Conservation (phyloP, 331 rosid genomes). For the Malus hybrid region DNA sequence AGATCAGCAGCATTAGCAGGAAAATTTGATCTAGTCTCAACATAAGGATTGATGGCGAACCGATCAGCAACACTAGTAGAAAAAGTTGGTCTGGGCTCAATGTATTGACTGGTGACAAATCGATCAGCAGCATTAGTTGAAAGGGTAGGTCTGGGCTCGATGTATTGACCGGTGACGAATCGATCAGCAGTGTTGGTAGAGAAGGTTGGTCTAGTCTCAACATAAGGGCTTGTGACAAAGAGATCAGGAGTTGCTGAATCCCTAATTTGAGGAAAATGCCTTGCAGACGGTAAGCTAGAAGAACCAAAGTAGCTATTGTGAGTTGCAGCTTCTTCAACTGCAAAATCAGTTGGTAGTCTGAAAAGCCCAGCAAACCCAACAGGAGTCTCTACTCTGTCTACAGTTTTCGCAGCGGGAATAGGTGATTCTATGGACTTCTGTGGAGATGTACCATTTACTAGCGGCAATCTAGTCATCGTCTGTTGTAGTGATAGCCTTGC, state of each 20-base stretch:
- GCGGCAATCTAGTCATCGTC: constrained; percentile 45
- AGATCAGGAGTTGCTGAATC: constrained; percentile 26
- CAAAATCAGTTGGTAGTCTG: constrained; percentile 77
- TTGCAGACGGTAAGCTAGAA: constrained; percentile 16
- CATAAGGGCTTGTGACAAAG: constrained; percentile 17
- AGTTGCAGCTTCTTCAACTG: constrained; percentile 26
- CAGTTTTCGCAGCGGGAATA: constrained; percentile 17
- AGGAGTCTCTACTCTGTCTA: constrained; percentile 46
- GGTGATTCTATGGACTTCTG: constrained; percentile 31
- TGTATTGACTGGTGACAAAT: constrained; percentile 16
- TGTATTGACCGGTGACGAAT: too few relatives aligned
- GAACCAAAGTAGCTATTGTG: constrained; percentile 26
- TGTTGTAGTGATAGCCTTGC: constrained; percentile 59
- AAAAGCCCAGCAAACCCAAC: constrained; percentile 68
- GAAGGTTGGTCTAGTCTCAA: constrained; percentile 20
- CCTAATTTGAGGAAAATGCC: constrained; percentile 19
- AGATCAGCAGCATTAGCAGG: constrained; percentile 3
- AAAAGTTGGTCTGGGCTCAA: constrained; percentile 20
- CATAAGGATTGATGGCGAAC: constrained; percentile 5
- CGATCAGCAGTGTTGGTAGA: neutral
- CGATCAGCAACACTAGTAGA: constrained; percentile 13
- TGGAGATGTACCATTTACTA: constrained; percentile 19
- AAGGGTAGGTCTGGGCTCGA: too few relatives aligned
- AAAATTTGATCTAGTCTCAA: constrained; percentile 19
- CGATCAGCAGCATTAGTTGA: constrained; percentile 26